Percentiles rank a stretch among this genome's conserved stretches.
phyloP scores from a whole-genome alignment of 768 basidiomycete genomes.

The Suillus weaverae region DNA sequence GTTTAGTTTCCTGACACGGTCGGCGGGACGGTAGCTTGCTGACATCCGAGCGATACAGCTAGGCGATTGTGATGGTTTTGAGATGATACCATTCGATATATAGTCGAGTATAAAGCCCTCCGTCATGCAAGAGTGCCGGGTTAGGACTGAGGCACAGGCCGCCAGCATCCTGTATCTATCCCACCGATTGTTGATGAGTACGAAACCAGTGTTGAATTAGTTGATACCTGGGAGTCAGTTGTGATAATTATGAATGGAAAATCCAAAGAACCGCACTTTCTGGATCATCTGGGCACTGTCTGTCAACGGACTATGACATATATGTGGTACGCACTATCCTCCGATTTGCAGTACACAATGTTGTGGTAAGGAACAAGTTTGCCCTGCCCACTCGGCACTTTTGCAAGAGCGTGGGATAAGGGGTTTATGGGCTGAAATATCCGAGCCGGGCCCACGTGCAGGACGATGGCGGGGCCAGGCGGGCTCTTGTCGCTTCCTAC shows the following conservation, averaged over 20 bases:
- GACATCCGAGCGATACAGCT: background rate
- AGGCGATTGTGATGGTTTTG: background rate
- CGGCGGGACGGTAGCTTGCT: background rate
- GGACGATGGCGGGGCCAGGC: too few relatives aligned
- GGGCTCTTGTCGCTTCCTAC: too few relatives aligned
- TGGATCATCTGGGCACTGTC: background rate
- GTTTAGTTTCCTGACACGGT: background rate
- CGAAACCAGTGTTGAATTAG: background rate
- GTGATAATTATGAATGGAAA: background rate
- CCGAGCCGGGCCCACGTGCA: too few relatives aligned
- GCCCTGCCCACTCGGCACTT: too few relatives aligned
- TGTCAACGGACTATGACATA: background rate
- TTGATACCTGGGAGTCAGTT: background rate
- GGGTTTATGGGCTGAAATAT: background rate
- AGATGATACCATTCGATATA: background rate
- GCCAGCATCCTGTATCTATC: background rate
- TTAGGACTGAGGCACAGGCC: background rate
- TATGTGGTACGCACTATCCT: background rate
- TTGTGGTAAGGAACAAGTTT: background rate
- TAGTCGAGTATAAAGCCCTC: background rate
- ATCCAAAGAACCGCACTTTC: background rate
- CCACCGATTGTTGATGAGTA: background rate
- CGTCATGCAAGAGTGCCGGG: background rate
- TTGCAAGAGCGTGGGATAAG: too few relatives aligned
- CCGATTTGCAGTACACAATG: background rate